Evolutionary conservation across 2,329 filamentous ascomycete genomes (phyloP).

Genomic region (Aspergillus fischeri): DNA sequence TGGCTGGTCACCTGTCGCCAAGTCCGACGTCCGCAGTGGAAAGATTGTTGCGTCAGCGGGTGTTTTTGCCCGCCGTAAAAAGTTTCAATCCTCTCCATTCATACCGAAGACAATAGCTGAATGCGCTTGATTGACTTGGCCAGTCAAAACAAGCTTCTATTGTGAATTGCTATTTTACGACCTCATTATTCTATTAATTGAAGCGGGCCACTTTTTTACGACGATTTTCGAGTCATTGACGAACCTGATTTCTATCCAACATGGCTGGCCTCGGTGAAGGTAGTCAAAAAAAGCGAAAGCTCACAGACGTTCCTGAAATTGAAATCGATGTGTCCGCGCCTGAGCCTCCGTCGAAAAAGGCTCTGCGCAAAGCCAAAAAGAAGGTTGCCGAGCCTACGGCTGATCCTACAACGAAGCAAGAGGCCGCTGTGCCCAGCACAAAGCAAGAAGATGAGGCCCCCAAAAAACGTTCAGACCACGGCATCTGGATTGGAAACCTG

Average conservation of each 20-base stretch:
- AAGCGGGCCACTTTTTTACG: neutral
- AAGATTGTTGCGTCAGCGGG: slow-evolving; percentile 3
- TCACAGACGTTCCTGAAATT: slow-evolving; percentile 57
- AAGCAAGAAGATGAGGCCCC: slow-evolving; percentile 22
- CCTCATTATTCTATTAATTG: neutral
- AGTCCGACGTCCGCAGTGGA: slow-evolving; percentile 13
- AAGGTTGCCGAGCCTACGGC: slow-evolving; percentile 19
- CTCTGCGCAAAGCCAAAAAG: slow-evolving; percentile 85
- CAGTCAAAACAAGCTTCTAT: neutral
- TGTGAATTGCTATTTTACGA: neutral
- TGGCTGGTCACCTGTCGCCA: slow-evolving; percentile 17
- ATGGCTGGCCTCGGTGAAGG: slow-evolving; percentile 28
- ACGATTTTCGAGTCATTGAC: neutral
- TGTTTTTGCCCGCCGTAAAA: slow-evolving; percentile 29
- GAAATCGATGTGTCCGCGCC: slow-evolving; percentile 87
- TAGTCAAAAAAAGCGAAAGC: slow-evolving; percentile 66
- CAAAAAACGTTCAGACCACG: slow-evolving; percentile 65
- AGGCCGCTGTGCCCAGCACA: slow-evolving; percentile 24
- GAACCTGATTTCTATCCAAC: slow-evolving; percentile 4
- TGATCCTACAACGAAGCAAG: slow-evolving; percentile 31
- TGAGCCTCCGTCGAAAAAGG: slow-evolving; percentile 92
- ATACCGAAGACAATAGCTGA: neutral
- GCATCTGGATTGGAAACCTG: slow-evolving; percentile 95
- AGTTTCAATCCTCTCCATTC: slow-evolving; percentile 14
- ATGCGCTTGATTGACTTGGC: neutral